Base-by-base conservation (phyloP, 2,329 filamentous ascomycete species). In the Graphiopsis chlorocephala region DNA sequence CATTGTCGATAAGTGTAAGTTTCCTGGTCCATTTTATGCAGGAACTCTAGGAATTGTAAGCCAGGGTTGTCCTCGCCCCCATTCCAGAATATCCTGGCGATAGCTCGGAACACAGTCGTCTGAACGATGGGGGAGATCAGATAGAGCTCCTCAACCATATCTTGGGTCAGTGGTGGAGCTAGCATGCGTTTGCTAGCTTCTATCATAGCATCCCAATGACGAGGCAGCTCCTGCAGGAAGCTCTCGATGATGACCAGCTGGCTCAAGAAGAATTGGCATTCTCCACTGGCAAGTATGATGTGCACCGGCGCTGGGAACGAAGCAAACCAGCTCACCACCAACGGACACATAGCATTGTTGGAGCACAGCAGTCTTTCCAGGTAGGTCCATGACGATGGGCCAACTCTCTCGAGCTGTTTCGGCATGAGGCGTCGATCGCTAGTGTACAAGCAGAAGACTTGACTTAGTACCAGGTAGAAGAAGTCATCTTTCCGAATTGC, bases 401-500 rank as follows among this genome's bases (percentile, higher is more conserved):
- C 65, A 3, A 79, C 69, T 53, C 79, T 72, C 1, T 76, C 74
- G 14, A 82, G 71, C 3, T 80, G 66, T 14, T 59, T 70, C 17
- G 81, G 75, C 4, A 84, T 71, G 3, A 72, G 66, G 1, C 68
- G 61, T 0, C 74, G 77, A 20, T 79, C 73, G 3, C 77, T 64
- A 3, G 81, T 82, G 82, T 84, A 86, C 23, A 84, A 71, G 71
- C 87, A 90, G 73, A 86, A 88, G 1, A 89, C 65, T 71, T 91
- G 88, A 72, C 91, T 89, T 14, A 90, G 73, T 6, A 83, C 79
- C 58, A 92, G 69, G 72, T 89, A 93, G 71, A 90, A 86, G 55
- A 79, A 67, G 73, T 93, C 90, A 4, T 81, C 74, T 0, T 73
- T 70, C 1, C 67, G 50, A 68, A 86, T 89, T 1, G 90, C 89